phyloP scores from a whole-genome alignment of 345 rosid species.

The Eucalyptus pumila region DNA sequence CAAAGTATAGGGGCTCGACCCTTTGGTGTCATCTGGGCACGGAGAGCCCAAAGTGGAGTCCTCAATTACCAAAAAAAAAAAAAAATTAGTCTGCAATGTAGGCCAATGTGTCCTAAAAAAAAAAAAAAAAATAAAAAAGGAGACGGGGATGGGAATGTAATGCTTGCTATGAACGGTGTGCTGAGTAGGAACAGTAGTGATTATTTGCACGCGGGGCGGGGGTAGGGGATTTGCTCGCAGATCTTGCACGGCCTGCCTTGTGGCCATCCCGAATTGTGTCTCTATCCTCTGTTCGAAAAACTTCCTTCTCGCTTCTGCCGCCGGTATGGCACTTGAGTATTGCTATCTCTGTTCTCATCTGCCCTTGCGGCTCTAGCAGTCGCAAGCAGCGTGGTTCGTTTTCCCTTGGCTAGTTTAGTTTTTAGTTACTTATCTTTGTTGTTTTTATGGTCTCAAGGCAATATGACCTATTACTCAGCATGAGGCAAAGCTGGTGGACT shows the following conservation, averaged over 20 bases:
- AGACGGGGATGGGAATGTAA: background rate
- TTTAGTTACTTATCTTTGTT: background rate
- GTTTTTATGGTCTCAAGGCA: background rate
- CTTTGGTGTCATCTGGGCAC: no score
- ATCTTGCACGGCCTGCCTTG: background rate
- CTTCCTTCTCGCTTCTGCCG: background rate
- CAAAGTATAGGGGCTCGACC: no score
- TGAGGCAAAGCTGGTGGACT: background rate
- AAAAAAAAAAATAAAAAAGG: no score
- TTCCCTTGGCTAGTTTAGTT: background rate
- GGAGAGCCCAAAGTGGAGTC: no score
- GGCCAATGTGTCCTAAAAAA: accelerated
- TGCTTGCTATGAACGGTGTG: background rate
- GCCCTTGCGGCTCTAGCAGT: background rate
- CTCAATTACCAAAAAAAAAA: no score
- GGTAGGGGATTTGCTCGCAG: background rate
- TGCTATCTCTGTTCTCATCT: background rate
- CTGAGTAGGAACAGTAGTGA: background rate
- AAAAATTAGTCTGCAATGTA: background rate
- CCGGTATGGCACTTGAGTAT: background rate
- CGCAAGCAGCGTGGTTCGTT: background rate
- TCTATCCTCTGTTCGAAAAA: background rate
- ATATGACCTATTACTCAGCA: background rate
- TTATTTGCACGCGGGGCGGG: background rate
- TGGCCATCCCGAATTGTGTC: background rate